These are phyloP conservation scores for Fusarium sp. DNA, from an alignment of 2,329 filamentous ascomycete genomes.

Conservation along the genomic window DNA sequence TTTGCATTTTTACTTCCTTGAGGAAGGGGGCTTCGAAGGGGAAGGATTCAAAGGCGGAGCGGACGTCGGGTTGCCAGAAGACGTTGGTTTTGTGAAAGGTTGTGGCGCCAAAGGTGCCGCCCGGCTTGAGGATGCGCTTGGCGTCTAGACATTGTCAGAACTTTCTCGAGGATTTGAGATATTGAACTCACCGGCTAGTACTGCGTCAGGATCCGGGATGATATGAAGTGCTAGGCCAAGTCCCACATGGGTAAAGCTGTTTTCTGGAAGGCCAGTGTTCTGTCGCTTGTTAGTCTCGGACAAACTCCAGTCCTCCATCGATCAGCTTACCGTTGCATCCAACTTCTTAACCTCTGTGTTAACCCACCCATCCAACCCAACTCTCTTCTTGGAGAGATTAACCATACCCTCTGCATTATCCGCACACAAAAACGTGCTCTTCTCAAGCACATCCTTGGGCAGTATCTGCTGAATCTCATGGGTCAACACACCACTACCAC, in stretches of 20 bases:
- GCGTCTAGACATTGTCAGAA: conserved; percentile 41
- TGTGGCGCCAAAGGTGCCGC: conserved; percentile 52
- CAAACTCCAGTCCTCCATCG: accelerated
- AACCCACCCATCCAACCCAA: conserved; percentile 56
- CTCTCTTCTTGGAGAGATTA: conserved; percentile 51
- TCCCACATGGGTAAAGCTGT: conserved; percentile 56
- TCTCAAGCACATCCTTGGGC: conserved; percentile 48
- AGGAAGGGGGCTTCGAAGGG: conserved; percentile 53
- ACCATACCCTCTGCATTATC: conserved; percentile 59
- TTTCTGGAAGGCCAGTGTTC: conserved; percentile 53
- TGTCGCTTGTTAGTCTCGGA: conserved; percentile 24
- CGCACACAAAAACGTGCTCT: conserved; percentile 60
- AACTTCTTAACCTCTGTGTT: conserved; percentile 55
- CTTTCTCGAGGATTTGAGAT: background rate
- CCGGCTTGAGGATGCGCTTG: conserved; percentile 52
- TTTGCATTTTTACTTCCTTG: conserved; percentile 49
- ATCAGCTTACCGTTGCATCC: conserved; percentile 57
- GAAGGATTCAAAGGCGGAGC: conserved; percentile 52
- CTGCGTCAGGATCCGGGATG: conserved; percentile 53
- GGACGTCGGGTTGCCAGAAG: conserved; percentile 52
- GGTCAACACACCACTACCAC: conserved; percentile 62
- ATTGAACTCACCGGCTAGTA: conserved; percentile 40
- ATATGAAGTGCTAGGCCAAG: conserved; percentile 60
- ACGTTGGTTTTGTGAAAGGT: conserved; percentile 50
- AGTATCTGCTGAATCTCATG: conserved; percentile 56